These are phyloP conservation scores for Elaeagnus macrophylla DNA, from an alignment of 306 rosid genomes.

Conservation along the genomic window DNA sequence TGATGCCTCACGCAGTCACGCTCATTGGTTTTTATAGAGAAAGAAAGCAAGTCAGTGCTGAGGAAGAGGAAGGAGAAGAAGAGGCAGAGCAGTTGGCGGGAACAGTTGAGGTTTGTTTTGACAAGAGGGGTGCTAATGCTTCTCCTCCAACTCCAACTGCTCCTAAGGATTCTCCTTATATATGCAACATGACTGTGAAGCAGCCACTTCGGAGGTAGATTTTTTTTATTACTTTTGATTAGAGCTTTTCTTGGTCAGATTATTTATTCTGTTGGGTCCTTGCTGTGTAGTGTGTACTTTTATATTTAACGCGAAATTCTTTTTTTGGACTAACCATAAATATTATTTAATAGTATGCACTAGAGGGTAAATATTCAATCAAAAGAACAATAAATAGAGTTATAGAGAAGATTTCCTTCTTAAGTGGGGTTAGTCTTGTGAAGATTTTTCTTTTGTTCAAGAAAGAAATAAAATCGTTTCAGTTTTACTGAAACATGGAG, in stretches of 20 bases:
- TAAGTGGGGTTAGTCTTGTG: no score
- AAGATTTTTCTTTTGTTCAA: no score
- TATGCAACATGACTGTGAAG: constrained; percentile 62
- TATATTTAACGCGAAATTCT: not conserved
- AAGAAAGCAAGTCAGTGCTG: constrained; percentile 8
- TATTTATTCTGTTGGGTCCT: not conserved
- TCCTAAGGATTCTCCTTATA: constrained; percentile 67
- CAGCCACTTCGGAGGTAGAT: constrained; percentile 56
- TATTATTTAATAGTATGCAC: no score
- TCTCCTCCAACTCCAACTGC: constrained; percentile 73
- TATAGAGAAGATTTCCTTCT: no score
- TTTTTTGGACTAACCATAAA: no score
- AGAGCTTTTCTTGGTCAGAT: not conserved
- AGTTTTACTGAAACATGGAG: no score
- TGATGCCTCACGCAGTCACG: constrained; percentile 31
- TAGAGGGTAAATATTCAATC: no score
- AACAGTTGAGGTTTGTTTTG: constrained; percentile 80
- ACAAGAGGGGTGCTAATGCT: constrained; percentile 53
- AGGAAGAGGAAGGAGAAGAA: constrained; percentile 18
- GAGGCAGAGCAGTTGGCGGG: constrained; percentile 47
- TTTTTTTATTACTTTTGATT: not conserved
- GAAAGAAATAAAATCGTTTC: no score
- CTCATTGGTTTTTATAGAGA: constrained; percentile 63
- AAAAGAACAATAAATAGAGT: no score
- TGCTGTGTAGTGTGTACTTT: not conserved